Evolutionary conservation across 2,329 filamentous ascomycete species (phyloP).

Genomic region (Paramyrothecium sp.): DNA sequence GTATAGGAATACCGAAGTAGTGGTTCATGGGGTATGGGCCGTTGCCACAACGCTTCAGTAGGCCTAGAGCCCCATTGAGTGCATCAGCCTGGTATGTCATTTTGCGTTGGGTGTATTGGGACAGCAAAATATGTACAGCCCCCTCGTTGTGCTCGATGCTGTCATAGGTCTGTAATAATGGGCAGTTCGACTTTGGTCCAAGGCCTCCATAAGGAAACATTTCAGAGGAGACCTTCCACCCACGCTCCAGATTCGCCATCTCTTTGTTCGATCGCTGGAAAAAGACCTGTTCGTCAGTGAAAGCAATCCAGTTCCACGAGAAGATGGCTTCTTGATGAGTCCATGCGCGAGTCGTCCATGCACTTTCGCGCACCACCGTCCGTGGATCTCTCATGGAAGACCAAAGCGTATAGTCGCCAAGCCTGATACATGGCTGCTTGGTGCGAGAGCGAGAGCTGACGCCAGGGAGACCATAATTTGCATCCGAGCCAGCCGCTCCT

Average conservation of each 20-base stretch:
- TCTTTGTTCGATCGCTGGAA: conserved; percentile 9
- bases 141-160: conserved; percentile 6
- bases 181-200: conserved; percentile 1
- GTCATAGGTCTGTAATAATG: conserved; percentile 7
- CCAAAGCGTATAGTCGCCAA: conserved; percentile 9
- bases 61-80: conserved; percentile 6
- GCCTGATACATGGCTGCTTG: conserved; percentile 5
- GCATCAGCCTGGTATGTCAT: conserved; percentile 7
- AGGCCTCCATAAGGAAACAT: conserved; percentile 8
- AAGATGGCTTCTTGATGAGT: conserved; percentile 9
- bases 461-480: conserved; percentile 8
- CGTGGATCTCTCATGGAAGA: conserved; percentile 9
- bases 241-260: conserved; percentile 7
- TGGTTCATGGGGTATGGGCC: conserved; percentile 8
- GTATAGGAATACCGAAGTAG: conserved; percentile 8
- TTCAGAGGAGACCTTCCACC: conserved; percentile 8
- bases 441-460: conserved; percentile 4
- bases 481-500: conserved; percentile 6
- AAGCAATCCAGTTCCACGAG: conserved; percentile 8
- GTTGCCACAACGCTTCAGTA: conserved; percentile 8
- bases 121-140: conserved; percentile 1
- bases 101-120: background rate
- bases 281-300: conserved; percentile 10
- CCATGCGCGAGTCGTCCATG: conserved; percentile 10
- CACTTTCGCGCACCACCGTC: conserved; percentile 1